These are phyloP conservation scores for Verticillium nubilum DNA, from an alignment of 2,329 filamentous ascomycete species.

Conservation along the genomic window DNA sequence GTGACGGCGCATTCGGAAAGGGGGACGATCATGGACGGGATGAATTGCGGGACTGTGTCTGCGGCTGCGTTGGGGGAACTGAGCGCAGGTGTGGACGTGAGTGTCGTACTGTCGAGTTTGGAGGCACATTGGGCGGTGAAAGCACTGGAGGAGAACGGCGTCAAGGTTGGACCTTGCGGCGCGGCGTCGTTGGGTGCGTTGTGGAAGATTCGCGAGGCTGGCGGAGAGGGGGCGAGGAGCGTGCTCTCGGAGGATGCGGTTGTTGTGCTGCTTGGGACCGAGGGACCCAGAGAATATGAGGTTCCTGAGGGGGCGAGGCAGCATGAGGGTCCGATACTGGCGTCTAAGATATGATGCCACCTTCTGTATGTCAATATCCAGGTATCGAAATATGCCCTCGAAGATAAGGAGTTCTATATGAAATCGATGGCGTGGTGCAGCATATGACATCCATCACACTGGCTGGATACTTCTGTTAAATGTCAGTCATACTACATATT, in stretches of 20 bases:
- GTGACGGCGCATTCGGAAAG: conserved; percentile 36
- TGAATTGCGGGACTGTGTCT: conserved; percentile 68
- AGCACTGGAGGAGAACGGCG: neutral
- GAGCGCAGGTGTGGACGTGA: conserved; percentile 51
- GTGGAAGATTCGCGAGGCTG: neutral
- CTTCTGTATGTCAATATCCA: too few relatives aligned
- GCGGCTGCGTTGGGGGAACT: conserved; percentile 59
- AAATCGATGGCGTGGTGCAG: too few relatives aligned
- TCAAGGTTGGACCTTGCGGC: conserved; percentile 52
- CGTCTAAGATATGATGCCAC: neutral
- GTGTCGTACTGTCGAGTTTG: conserved; percentile 53
- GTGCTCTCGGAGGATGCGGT: conserved; percentile 41
- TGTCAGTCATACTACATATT: neutral
- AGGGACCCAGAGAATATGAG: conserved; percentile 41
- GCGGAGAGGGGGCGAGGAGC: conserved; percentile 24
- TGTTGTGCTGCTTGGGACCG: conserved; percentile 63
- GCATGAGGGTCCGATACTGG: neutral
- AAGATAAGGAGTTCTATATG: too few relatives aligned
- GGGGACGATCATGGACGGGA: conserved; percentile 65
- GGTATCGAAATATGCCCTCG: too few relatives aligned
- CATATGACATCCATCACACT: too few relatives aligned
- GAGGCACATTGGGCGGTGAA: conserved; percentile 49
- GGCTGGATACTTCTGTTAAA: too few relatives aligned
- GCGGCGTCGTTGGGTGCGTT: conserved; percentile 54
- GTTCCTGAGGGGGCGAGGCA: neutral